These are phyloP conservation scores for Zea mays DNA, from an alignment of 176 grass and related monocot species.

Conservation along the genomic window Zm-B73-REFERENCE-NAM-5.0 NC_050100.1:75071501-75072000, in stretches of 20 bases:
- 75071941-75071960: too few species aligned
- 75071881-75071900: too few species aligned
- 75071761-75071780: slow-evolving; percentile 71
- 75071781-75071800: slow-evolving; percentile 94
- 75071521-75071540: slow-evolving; percentile 76
- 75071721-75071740: slow-evolving; percentile 82
- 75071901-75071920: too few species aligned
- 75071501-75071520: slow-evolving; percentile 86
- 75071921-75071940: too few species aligned
- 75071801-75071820: slow-evolving; percentile 96
- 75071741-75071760: slow-evolving; percentile 99
- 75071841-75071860: slow-evolving; percentile 91
- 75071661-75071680: too few species aligned
- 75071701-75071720: slow-evolving; percentile 82
- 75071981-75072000: too few species aligned
- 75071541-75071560: slow-evolving; percentile 59
- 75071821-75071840: slow-evolving; percentile 73
- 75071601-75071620: too few species aligned
- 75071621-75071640: too few species aligned
- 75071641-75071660: too few species aligned
- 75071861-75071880: too few species aligned
- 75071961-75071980: too few species aligned
- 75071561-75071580: slow-evolving; percentile 52
- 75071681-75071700: slow-evolving; percentile 38
- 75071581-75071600: too few species aligned